phyloP scores from a whole-genome alignment of 257 asterid genomes.

The Solanum phureja region DNA sequence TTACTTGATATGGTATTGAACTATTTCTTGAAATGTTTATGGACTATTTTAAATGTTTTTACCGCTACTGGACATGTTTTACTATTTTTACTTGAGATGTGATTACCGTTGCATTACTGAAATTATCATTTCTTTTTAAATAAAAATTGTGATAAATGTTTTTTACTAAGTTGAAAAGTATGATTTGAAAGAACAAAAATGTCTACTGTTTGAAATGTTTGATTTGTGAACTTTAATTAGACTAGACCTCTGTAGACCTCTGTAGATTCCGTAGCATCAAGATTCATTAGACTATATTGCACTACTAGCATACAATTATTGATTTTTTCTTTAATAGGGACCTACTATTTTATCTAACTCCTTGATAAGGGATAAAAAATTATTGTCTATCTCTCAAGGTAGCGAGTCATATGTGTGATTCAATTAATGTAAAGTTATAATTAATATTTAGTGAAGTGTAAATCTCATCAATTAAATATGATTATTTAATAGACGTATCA shows the following conservation, averaged over 20 bases:
- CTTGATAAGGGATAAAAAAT: no score
- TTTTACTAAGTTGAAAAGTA: not conserved
- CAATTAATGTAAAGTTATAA: not conserved
- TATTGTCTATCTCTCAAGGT: not conserved
- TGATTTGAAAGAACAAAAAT: not conserved
- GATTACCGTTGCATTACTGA: not conserved
- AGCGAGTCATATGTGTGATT: not conserved
- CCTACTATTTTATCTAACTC: not conserved
- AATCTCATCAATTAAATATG: not conserved
- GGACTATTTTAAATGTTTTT: no score
- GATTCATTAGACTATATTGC: not conserved
- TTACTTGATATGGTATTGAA: not conserved
- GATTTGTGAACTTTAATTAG: not conserved
- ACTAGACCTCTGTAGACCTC: no score
- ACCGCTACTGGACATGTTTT: not conserved
- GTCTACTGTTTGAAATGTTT: not conserved
- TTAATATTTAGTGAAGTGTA: not conserved
- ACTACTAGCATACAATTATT: not conserved
- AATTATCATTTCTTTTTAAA: not conserved
- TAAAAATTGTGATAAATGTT: not conserved
- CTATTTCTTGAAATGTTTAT: not conserved
- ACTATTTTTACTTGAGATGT: not conserved
- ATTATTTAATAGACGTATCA: not conserved
- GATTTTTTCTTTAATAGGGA: no score
- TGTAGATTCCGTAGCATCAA: not conserved